Evolutionary conservation across 2,329 filamentous ascomycete genomes (phyloP), one percentile per base, ranked within the genome.

Genomic region (Calonectria hawksworthii): DNA sequence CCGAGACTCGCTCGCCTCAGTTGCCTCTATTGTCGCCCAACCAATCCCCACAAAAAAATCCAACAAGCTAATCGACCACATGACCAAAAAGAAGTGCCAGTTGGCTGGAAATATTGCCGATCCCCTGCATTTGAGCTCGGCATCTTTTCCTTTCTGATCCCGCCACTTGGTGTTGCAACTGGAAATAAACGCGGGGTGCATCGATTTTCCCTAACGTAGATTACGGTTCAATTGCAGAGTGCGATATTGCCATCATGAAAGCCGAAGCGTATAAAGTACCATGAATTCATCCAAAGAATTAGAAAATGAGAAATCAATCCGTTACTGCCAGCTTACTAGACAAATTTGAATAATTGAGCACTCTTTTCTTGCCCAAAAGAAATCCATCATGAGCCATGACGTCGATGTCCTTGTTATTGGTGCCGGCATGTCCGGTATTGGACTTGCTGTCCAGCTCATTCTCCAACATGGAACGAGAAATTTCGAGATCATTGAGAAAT

Each of bases 381-480:
- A 18, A 41, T 51, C 32, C 69, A 66, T 32, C 16, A 78, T 78
- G 76, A 11, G 21, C 14, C 51, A 73, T 23, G 75, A 78, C 34
- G 74, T 75, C 14, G 80, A 80, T 18, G 73, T 81, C n/a, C 72
- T 83, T 11, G 80, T 83, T 21, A 82, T 83, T 11, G 81, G 80
- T 10, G 78, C 76, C 2, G 81, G 81, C 21, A 83, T 83, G 77
- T 82, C 79, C 2, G 81, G 81, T 0, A 75, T 83, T 32, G 78
- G 77, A 1, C 70, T 82, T 8, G 80, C 75, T 4, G 64, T 83
- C 1, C 79, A 81, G 18, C 38, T 82, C 1, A 51, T 82, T 2
- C 70, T 75, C 0, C 66, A 80, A 3, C 73, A 77, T 4, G 56
- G 72, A 4, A 76, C 72, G 2, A 72, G 77, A 26, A 78, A 73